Conservation (phyloP, 768 basidiomycete species). For the Podaxis carcinomalis region DNA sequence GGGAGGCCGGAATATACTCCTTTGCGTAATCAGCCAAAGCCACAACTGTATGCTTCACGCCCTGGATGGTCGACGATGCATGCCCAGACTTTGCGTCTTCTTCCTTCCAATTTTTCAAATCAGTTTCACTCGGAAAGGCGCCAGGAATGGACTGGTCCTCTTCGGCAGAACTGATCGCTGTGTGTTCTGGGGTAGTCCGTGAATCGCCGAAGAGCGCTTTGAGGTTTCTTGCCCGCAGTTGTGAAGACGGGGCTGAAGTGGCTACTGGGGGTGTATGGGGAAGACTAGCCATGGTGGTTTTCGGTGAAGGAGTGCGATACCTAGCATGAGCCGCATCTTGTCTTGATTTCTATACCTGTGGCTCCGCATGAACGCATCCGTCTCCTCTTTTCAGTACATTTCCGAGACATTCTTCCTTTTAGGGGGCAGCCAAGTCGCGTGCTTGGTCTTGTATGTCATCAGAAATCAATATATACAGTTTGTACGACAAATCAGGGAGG, state of each 20-base stretch:
- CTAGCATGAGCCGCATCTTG: neutral
- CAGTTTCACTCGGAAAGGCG: neutral
- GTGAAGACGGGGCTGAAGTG: neutral
- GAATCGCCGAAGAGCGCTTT: neutral
- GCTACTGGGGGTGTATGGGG: neutral
- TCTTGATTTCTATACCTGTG: constrained; percentile 8
- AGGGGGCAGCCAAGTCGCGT: neutral
- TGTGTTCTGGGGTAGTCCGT: neutral
- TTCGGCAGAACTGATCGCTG: neutral
- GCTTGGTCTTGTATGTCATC: neutral
- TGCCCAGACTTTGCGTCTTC: neutral
- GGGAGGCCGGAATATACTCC: neutral
- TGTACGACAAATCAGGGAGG: neutral
- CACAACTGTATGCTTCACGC: neutral
- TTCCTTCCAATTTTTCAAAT: neutral
- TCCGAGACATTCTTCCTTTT: neutral
- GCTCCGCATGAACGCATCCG: neutral
- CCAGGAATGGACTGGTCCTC: neutral
- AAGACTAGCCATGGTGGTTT: constrained; percentile 2
- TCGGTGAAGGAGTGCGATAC: neutral
- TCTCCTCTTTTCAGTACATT: neutral
- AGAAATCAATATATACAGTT: neutral
- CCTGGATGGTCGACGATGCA: neutral
- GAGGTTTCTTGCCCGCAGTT: neutral
- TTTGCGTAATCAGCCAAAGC: constrained; percentile 6